Evolutionary conservation across 805 yeast genomes (phyloP), one percentile per base, ranked within the genome.

Genomic region (Danielozyma ontarioensis): DNA sequence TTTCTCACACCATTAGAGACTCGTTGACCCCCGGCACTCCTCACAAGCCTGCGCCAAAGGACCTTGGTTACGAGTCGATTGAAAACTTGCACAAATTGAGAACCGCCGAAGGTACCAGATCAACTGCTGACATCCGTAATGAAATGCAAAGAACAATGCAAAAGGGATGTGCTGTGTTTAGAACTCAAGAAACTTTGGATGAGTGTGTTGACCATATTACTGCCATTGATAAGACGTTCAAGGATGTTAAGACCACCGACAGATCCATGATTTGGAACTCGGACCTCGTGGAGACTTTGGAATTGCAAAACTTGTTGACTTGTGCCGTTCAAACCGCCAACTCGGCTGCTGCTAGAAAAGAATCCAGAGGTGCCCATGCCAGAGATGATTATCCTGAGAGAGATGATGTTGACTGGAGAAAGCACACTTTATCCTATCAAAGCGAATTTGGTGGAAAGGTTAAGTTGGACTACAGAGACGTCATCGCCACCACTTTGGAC

Each of bases 251-350:
- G 58, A 87, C 95, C 43, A 77, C 89, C 44, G 98, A 90, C 64
- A 80, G 96, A 70, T 87, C 96, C 12, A 87, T 93, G 97, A 89
- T 90, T 57, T 90, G 98, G 98, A 90, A 90, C 76, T 81, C 95
- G 32, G 98, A 90, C 62, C 72, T 90, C 58, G 95, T 89, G 33
- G 98, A 90, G 72, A 85, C 97, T 35, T 73, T 93, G 51, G 98
- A 90, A 68, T 74, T 90, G 60, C 96, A 89, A 67, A 90, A 90
- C 80, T 76, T 90, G 74, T 75, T 90, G 62, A 89, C 97, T 32
- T 87, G 97, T 74, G 97, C 97, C 41, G 79, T 82, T 44, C 98
- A 93, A 74, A 89, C 97, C 33, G 97, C 97, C 22, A 70, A 69
- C 46, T 77, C 95, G 42, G 98, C 98, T 33, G 88, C 93, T 42